Percentiles rank a stretch among this genome's conserved stretches.
Evolutionary conservation across 805 yeast genomes (phyloP).

Genomic region (Nakazawaea anatomiae): DNA sequence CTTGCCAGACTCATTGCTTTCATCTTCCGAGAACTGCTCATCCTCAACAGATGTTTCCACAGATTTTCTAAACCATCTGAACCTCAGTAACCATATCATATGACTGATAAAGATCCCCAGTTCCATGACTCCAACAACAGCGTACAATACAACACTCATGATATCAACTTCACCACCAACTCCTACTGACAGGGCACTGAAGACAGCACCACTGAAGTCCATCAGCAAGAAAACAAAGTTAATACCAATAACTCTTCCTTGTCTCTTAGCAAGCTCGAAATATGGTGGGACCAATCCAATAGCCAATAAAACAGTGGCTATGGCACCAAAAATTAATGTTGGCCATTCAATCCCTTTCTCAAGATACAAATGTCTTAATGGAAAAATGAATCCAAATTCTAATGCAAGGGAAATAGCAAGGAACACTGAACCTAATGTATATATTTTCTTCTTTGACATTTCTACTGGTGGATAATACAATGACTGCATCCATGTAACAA

Average conservation of each 20-base stretch:
- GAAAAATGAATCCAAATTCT: conserved; percentile 67
- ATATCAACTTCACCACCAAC: conserved; percentile 54
- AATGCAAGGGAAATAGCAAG: conserved; percentile 44
- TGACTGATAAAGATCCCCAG: conserved; percentile 73
- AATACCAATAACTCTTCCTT: conserved; percentile 85
- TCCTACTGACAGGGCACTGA: conserved; percentile 55
- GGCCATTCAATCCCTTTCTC: conserved; percentile 57
- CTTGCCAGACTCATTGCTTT: not conserved
- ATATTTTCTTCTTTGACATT: conserved; percentile 4
- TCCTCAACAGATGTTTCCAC: conserved; percentile 11
- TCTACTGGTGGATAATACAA: conserved; percentile 31
- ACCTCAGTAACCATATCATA: conserved; percentile 57
- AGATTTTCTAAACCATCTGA: conserved; percentile 16
- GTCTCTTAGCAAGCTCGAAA: conserved; percentile 70
- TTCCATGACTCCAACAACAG: conserved; percentile 70
- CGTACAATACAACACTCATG: conserved; percentile 74
- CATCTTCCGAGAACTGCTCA: conserved; percentile 11
- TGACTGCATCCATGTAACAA: conserved; percentile 62
- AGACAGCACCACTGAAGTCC: conserved; percentile 80
- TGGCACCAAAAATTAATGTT: conserved; percentile 66
- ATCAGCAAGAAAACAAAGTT: conserved; percentile 71
- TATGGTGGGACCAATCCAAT: conserved; percentile 86
- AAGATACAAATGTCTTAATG: conserved; percentile 52
- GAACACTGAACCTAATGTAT: conserved; percentile 31
- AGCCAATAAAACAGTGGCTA: conserved; percentile 73